Conservation (phyloP, 2,329 filamentous ascomycete species). For the Phyllosticta citrichinensis region DNA sequence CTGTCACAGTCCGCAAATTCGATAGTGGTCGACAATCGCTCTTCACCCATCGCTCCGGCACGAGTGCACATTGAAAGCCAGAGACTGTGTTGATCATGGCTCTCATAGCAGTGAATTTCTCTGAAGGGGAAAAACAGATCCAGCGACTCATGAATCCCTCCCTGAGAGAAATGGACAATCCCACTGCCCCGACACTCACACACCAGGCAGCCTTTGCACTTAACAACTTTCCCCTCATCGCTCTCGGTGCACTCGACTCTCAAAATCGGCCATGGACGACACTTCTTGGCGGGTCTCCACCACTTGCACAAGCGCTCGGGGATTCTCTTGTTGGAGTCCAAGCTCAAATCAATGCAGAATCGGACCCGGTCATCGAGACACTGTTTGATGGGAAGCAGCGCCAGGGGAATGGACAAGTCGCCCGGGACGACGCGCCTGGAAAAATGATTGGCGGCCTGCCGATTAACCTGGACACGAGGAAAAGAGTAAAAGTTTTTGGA, state of each 20-base stretch:
- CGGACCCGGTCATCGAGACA: conserved; percentile 61
- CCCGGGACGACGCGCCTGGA: conserved; percentile 28
- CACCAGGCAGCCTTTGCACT: conserved; percentile 52
- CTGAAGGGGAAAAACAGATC: not conserved
- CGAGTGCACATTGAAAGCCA: not conserved
- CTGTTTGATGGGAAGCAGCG: conserved; percentile 41
- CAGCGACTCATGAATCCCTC: not conserved
- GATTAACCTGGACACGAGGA: conserved; percentile 56
- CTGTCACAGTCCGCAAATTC: too few relatives aligned
- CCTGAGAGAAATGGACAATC: conserved; percentile 43
- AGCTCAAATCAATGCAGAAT: conserved; percentile 46
- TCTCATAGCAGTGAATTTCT: not conserved
- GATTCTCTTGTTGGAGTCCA: conserved; percentile 54
- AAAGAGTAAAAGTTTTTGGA: conserved; percentile 65
- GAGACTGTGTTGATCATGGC: not conserved
- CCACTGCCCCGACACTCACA: conserved; percentile 55
- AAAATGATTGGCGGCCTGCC: conserved; percentile 53
- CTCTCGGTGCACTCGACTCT: conserved; percentile 61
- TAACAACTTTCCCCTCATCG: conserved; percentile 54
- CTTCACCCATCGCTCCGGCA: not conserved
- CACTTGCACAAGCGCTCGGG: conserved; percentile 56
- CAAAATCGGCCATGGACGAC: conserved; percentile 63
- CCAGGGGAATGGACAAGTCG: conserved; percentile 31
- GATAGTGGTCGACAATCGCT: not conserved
- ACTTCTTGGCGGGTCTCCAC: conserved; percentile 63